phyloP scores from a whole-genome alignment of 2,329 filamentous ascomycete genomes.

The Calonectria hongkongensis region DNA sequence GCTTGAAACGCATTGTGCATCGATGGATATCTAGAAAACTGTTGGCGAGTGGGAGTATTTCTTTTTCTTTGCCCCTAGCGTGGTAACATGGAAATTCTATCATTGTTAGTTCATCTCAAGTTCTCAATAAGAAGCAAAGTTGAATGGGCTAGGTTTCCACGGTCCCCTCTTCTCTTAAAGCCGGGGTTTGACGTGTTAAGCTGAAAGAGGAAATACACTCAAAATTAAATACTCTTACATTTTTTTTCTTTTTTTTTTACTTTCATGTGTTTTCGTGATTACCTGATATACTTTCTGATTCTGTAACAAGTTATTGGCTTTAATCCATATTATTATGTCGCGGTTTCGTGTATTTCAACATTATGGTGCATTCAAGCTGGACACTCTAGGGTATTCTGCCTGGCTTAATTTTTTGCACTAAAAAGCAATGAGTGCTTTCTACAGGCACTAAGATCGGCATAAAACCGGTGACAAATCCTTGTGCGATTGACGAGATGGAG shows the following conservation, averaged over 20 bases:
- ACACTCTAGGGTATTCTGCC: constrained; percentile 12
- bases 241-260: not conserved
- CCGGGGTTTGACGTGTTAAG: not conserved
- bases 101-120: constrained; percentile 3
- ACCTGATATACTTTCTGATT: not conserved
- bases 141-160: not conserved
- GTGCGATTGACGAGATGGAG: constrained; percentile 23
- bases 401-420: not conserved
- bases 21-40: constrained; percentile 13
- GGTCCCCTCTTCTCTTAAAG: not conserved
- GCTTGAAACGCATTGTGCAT: constrained; percentile 27
- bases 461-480: constrained; percentile 24
- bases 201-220: not conserved
- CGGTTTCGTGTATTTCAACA: not conserved
- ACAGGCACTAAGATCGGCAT: constrained; percentile 1
- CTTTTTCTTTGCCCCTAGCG: not conserved
- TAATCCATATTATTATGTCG: not conserved
- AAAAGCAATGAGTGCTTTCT: constrained; percentile 30
- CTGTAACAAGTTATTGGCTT: not conserved
- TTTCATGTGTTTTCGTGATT: not conserved
- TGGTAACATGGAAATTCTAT: not conserved
- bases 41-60: not conserved
- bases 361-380: not conserved
- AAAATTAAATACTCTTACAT: not conserved
- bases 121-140: constrained; percentile 20